Evolutionary conservation across 108 stramenopile species (phyloP), one percentile per base, ranked within the genome.

Genomic region (Cyclotella atomus): DNA sequence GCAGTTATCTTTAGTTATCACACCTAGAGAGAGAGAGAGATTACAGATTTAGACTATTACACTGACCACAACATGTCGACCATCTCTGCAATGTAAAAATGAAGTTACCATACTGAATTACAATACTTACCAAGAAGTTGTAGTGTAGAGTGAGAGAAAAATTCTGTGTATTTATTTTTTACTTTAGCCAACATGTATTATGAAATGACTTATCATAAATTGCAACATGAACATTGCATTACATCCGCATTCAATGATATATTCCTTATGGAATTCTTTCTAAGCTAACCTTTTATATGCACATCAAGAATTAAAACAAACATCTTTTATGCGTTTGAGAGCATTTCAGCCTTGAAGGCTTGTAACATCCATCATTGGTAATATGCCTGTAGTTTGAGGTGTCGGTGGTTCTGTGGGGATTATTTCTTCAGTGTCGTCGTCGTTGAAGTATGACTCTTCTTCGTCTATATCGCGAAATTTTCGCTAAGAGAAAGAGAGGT

Each of bases 381-480:
- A 16, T 17, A 65, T 38, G 19, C 35, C 19, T 0, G 27, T 16
- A 30, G 64, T 19, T 49, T 36, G 30, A 16, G 20, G 38, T 29
- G 61, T 24, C 38, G 21, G 12, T 44, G 41, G 36, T n/a, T n/a
- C n/a, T n/a, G n/a, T n/a, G 8, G 64, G 46, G 5, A 46, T n/a
- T 27, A 65, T 20, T 14, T 38, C 25, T 14, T 38, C 59, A 53
- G 86, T 86, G 56, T 86, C 88, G 53, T 92, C 90, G 5, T 82
- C 73, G 21, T 91, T 89, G 59, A 95, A 95, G 52, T 92, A 95
- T 12, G 91, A 88, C 66, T 95, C 91, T 54, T 93, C 92, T 28
- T 88, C 84, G 34, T 93, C 90, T 0, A 70, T 75, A 63, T 91
- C 84, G 34, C 84, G 91, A 65, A 91, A 95, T 81, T 91, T 93